phyloP scores from a whole-genome alignment of 805 yeast species.

The Saccharomyces mikatae region DNA sequence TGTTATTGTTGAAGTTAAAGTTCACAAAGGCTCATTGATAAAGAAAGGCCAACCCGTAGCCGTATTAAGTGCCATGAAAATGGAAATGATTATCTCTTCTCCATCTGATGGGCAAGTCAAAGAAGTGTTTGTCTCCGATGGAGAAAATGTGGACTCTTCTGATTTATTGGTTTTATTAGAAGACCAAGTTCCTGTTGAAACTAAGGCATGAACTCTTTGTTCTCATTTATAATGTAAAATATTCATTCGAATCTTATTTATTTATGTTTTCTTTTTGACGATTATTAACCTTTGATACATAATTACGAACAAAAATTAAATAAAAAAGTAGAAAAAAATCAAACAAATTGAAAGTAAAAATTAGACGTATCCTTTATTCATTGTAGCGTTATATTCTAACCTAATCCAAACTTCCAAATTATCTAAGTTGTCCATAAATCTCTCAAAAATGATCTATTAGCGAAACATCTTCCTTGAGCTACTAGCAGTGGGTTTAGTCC shows the following conservation, averaged over 20 bases:
- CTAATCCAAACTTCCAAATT: neutral
- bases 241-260: neutral
- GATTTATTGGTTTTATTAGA: slow-evolving; percentile 66
- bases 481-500: slow-evolving; percentile 20
- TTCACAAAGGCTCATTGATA: slow-evolving; percentile 73
- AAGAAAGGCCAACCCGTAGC: slow-evolving; percentile 93
- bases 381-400: neutral
- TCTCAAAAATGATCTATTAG: neutral
- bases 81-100: slow-evolving; percentile 96
- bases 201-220: neutral
- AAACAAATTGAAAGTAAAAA: neutral
- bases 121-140: slow-evolving; percentile 69
- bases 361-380: neutral
- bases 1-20: slow-evolving; percentile 87
- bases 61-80: slow-evolving; percentile 93
- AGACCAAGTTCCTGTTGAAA: slow-evolving; percentile 13
- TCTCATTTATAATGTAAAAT: neutral
- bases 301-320: neutral
- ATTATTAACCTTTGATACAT: neutral
- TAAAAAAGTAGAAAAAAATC: neutral
- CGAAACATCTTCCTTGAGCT: slow-evolving; percentile 23
- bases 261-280: neutral
- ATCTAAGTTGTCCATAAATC: neutral
- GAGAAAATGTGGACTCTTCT: slow-evolving; percentile 89
- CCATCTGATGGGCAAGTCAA: slow-evolving; percentile 78